A percentile compares a stretch with the other conserved stretches of the same genome.
Evolutionary conservation across 495 filamentous ascomycete species (phyloP).

Genomic region (Parathielavia hyrcaniae): DNA sequence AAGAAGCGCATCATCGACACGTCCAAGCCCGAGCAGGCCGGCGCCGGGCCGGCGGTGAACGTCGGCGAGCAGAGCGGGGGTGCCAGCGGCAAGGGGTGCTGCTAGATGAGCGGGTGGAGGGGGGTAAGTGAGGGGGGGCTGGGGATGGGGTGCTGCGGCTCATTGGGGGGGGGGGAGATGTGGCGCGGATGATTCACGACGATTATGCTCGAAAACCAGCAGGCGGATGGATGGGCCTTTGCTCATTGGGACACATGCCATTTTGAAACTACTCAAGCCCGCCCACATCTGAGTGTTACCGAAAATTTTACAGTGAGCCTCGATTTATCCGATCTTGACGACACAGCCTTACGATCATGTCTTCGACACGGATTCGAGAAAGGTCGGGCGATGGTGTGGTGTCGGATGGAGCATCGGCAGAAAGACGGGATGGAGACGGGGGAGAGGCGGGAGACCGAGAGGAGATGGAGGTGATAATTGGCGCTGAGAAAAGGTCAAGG

Average conservation of each 20-base stretch:
- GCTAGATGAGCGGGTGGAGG: constrained; percentile 46
- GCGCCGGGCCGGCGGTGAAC: constrained; percentile 55
- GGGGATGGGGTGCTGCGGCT: not conserved
- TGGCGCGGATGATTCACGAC: not conserved
- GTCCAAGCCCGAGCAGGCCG: constrained; percentile 67
- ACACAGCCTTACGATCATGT: constrained; percentile 1
- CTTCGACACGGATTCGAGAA: constrained; percentile 2
- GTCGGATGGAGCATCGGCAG: too few relatives aligned
- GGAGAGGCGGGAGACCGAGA: not conserved
- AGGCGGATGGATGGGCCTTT: not conserved
- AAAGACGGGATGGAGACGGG: not conserved
- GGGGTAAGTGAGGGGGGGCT: not conserved
- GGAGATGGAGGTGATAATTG: not conserved
- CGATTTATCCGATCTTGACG: not conserved
- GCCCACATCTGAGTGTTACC: too few relatives aligned
- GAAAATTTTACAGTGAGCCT: too few relatives aligned
- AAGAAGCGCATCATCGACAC: constrained; percentile 92
- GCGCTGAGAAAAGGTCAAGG: not conserved
- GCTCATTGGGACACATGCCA: not conserved
- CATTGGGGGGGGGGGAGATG: not conserved
- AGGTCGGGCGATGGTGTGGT: not conserved
- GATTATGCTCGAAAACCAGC: too few relatives aligned
- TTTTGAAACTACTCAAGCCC: not conserved
- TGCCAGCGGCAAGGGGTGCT: constrained; percentile 75
- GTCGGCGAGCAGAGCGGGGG: constrained; percentile 58